Percentiles rank a stretch among this genome's conserved stretches.
phyloP scores from a whole-genome alignment of 495 filamentous ascomycete genomes.

The Tuber indicum region DNA sequence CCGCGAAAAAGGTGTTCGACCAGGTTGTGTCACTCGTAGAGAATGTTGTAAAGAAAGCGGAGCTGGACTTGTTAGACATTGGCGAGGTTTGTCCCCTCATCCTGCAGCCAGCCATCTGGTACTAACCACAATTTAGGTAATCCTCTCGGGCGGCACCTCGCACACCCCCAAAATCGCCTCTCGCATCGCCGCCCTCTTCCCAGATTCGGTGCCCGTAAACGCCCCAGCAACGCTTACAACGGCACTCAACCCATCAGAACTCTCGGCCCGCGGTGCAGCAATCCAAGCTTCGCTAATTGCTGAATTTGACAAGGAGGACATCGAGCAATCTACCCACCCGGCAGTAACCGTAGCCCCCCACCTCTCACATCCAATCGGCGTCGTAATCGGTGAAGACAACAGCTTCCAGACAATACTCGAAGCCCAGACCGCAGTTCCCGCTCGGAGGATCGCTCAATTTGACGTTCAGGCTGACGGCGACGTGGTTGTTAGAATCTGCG shows the following conservation, averaged over 20 bases:
- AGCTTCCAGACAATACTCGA: slow-evolving; percentile 70
- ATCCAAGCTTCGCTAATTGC: slow-evolving; percentile 89
- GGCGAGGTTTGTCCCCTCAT: slow-evolving; percentile 56
- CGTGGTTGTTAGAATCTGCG: slow-evolving; percentile 76
- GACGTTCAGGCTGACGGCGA: slow-evolving; percentile 70
- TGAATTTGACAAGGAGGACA: slow-evolving; percentile 87
- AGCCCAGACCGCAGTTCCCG: slow-evolving; percentile 83
- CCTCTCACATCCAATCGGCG: slow-evolving; percentile 77
- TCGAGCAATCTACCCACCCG: slow-evolving; percentile 91
- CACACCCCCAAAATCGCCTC: slow-evolving; percentile 89
- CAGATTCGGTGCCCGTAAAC: slow-evolving; percentile 66
- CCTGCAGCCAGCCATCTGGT: neutral
- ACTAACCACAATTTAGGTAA: slow-evolving; percentile 50
- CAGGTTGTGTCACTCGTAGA: slow-evolving; percentile 80
- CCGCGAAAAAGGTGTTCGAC: slow-evolving; percentile 72
- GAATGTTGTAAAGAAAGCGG: slow-evolving; percentile 81
- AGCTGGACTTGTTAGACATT: slow-evolving; percentile 83
- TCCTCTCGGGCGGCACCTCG: slow-evolving; percentile 83
- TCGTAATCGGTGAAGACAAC: slow-evolving; percentile 62
- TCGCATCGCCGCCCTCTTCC: slow-evolving; percentile 70
- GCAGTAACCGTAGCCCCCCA: slow-evolving; percentile 91
- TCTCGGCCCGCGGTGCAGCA: slow-evolving; percentile 81
- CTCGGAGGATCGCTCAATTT: slow-evolving; percentile 72
- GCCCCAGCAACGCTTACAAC: slow-evolving; percentile 68
- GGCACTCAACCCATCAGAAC: slow-evolving; percentile 89